phyloP scores from a whole-genome alignment of 305 asterid species.

The Fraxinus sp. region DNA sequence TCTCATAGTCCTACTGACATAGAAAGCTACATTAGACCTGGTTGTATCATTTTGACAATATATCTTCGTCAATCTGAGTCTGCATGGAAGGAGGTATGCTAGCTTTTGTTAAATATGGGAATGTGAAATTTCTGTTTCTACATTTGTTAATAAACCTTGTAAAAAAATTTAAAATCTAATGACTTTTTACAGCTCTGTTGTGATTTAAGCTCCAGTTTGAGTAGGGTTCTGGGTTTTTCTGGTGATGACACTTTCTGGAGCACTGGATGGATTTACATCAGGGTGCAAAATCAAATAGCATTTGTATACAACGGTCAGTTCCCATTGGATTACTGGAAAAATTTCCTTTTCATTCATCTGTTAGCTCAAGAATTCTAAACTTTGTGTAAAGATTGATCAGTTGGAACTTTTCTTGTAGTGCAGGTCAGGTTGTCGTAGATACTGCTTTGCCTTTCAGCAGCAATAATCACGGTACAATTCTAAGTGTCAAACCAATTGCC shows the following conservation, averaged over 20 bases:
- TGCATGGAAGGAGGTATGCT: slow-evolving; percentile 77
- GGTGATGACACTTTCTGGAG: slow-evolving; percentile 63
- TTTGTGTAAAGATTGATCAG: slow-evolving; percentile 23
- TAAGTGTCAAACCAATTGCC: slow-evolving; percentile 71
- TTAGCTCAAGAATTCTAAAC: slow-evolving; percentile 13
- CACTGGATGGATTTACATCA: slow-evolving; percentile 69
- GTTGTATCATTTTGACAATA: slow-evolving; percentile 70
- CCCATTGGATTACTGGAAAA: slow-evolving; percentile 8
- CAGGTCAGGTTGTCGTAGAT: slow-evolving; percentile 68
- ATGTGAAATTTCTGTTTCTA: background rate
- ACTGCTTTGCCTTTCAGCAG: slow-evolving; percentile 48
- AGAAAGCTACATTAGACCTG: slow-evolving; percentile 85
- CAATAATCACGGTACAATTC: slow-evolving; percentile 40
- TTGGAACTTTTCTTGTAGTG: slow-evolving; percentile 31
- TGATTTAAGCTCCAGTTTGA: slow-evolving; percentile 64
- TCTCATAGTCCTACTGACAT: slow-evolving; percentile 78
- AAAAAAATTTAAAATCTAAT: slow-evolving; percentile 18
- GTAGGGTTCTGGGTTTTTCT: slow-evolving; percentile 55
- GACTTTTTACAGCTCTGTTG: slow-evolving; percentile 52
- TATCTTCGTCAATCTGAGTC: slow-evolving; percentile 63
- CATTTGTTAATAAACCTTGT: slow-evolving; percentile 11
- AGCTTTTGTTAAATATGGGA: slow-evolving; percentile 5
- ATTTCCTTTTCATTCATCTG: background rate
- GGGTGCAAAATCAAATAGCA: slow-evolving; percentile 72
- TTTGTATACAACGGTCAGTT: slow-evolving; percentile 55